Percentiles rank a stretch among this genome's conserved stretches.
These are phyloP conservation scores for Yamadazyma akitaensis DNA, from an alignment of 805 yeast species.

Conservation along the genomic window DNA sequence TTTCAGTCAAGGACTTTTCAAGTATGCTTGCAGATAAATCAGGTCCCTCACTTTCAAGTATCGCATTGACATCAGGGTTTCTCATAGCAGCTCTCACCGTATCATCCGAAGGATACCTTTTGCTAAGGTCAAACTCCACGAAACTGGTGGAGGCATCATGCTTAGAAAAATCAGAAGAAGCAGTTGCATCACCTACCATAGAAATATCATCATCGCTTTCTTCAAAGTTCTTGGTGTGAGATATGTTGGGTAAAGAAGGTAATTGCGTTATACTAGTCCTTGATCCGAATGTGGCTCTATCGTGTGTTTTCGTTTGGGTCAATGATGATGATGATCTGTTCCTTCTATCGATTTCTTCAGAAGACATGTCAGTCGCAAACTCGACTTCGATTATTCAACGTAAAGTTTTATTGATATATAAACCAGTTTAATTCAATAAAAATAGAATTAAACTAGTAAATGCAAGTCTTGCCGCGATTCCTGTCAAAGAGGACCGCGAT, in stretches of 20 bases:
- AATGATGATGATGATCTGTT: constrained; percentile 1
- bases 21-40: too few relatives aligned
- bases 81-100: neutral
- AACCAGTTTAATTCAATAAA: too few relatives aligned
- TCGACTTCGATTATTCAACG: neutral
- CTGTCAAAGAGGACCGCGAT: neutral
- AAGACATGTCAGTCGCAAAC: neutral
- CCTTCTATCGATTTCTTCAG: neutral
- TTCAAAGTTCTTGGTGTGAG: neutral
- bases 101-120: neutral
- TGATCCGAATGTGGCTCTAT: constrained; percentile 12
- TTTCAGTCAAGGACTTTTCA: neutral
- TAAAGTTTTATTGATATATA: too few relatives aligned
- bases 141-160: constrained; percentile 9
- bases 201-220: constrained; percentile 6
- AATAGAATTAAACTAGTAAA: too few relatives aligned
- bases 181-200: neutral
- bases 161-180: neutral
- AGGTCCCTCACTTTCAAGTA: neutral
- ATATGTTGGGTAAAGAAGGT: constrained; percentile 13
- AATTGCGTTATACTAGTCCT: constrained; percentile 12
- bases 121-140: constrained; percentile 16
- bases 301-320: constrained; percentile 4
- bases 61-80: neutral
- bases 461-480: neutral